Evolutionary conservation across 805 yeast genomes (phyloP).

Genomic region (Starmerella khaoyaiensis): DNA sequence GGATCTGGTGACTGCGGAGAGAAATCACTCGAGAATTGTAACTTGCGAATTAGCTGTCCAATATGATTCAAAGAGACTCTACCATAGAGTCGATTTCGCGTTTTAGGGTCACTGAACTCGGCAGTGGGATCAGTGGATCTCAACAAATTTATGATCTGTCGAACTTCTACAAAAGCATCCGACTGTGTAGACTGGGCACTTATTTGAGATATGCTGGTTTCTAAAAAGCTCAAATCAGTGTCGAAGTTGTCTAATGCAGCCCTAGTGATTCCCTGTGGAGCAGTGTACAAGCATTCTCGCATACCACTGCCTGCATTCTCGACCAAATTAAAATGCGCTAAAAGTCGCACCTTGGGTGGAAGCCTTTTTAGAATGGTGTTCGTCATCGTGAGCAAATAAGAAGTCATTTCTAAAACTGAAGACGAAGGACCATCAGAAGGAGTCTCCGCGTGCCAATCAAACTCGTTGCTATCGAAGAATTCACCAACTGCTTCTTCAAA

Average conservation of each 20-base stretch:
- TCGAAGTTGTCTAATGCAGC: conserved; percentile 63
- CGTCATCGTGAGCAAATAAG: conserved; percentile 72
- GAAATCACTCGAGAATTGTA: conserved; percentile 7
- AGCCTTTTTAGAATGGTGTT: conserved; percentile 70
- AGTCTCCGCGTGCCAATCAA: conserved; percentile 58
- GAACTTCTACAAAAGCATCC: conserved; percentile 62
- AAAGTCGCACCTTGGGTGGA: conserved; percentile 62
- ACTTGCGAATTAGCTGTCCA: conserved; percentile 15
- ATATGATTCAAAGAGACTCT: conserved; percentile 61
- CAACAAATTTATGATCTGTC: conserved; percentile 66
- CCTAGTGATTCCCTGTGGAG: conserved; percentile 40
- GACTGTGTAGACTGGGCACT: conserved; percentile 33
- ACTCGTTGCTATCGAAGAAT: conserved; percentile 70
- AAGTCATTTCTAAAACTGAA: conserved; percentile 70
- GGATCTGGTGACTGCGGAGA: conserved; percentile 15
- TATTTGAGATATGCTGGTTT: conserved; percentile 32
- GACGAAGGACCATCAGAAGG: conserved; percentile 47
- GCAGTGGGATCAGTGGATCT: conserved; percentile 40
- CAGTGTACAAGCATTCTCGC: conserved; percentile 42
- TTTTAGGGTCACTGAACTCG: conserved; percentile 45
- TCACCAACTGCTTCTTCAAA: conserved; percentile 71
- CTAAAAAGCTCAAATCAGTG: conserved; percentile 65
- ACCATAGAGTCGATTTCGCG: conserved; percentile 54
- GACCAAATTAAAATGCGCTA: conserved; percentile 74
- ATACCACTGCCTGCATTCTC: conserved; percentile 70